Evolutionary conservation across 2,329 filamentous ascomycete genomes (phyloP), one percentile per base, ranked within the genome.

Genomic region (Talaromyces marneffei): DNA sequence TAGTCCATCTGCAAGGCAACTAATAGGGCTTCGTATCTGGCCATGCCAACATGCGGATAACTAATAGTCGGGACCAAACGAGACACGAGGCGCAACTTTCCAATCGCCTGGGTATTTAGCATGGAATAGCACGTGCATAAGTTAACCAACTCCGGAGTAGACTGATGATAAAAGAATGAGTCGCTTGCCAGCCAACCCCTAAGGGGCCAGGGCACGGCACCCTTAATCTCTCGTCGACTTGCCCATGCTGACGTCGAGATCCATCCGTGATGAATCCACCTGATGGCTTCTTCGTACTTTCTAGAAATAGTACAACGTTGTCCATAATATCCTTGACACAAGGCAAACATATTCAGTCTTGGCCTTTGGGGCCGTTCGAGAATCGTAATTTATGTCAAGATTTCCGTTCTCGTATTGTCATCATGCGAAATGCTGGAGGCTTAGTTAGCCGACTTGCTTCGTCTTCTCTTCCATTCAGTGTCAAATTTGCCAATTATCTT

Each of bases 11-110:
- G 48, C 29, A 35, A 14, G 48, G 48, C 18, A 18, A 52, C 48
- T 33, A 33, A 52, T 33, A 33, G 29, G 48, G 48, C 48, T 52
- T 35, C 48, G 48, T 33, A 33, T 9, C 29, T 52, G 27, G 48
- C n/a, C 27, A 52, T 35, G 48, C 16, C 27, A 50, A 6, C 27
- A 31, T 31, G 46, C 46, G 31, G 27, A 18, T 20, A 35, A 52
- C 48, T 52, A 35, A 35, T 35, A 33, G 48, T 33, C 29, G 48
- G 48, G 3, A 33, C 48, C 48, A 52, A 33, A 52, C n/a, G 48
- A 52, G 48, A 52, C 48, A 52, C 48, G 48, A 52, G 48, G 48
- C 48, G 48, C 48, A 35, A 52, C 29, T 52, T 52, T 52, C 48
- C 48, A 35, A 33, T 23, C 48, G 48, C 27, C 48, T 52, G 48